Conservation (phyloP, 768 basidiomycete genomes). For the Lactarius hengduanensis region DNA sequence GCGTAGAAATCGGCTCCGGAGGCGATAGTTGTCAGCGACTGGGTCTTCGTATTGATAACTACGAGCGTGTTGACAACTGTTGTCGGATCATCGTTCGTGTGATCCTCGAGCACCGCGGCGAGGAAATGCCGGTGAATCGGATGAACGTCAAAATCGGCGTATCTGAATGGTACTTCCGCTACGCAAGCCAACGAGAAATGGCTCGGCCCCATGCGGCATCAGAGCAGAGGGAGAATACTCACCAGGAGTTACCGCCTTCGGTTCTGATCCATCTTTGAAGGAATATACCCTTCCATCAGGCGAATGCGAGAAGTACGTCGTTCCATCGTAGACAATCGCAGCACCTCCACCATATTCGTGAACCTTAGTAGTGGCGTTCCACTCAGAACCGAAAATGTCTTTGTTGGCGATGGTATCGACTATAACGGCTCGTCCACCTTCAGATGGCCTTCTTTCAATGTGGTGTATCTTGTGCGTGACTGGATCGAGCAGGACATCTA, state of each 20-base stretch:
- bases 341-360: slow-evolving; percentile 74
- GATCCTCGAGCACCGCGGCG: slow-evolving; percentile 68
- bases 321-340: slow-evolving; percentile 49
- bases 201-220: neutral
- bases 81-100: slow-evolving; percentile 52
- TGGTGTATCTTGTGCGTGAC: slow-evolving; percentile 48
- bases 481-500: slow-evolving; percentile 55
- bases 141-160: slow-evolving; percentile 60
- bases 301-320: slow-evolving; percentile 59
- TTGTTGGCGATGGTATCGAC: slow-evolving; percentile 48
- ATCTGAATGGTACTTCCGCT: slow-evolving; percentile 52
- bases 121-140: slow-evolving; percentile 53
- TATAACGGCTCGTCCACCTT: slow-evolving; percentile 55
- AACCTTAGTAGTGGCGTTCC: slow-evolving; percentile 57
- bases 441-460: slow-evolving; percentile 57
- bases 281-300: slow-evolving; percentile 54
- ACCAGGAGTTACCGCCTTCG: slow-evolving; percentile 63
- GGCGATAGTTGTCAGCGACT: slow-evolving; percentile 46
- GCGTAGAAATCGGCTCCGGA: slow-evolving; percentile 73
- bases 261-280: slow-evolving; percentile 35
- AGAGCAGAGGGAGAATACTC: slow-evolving; percentile 16
- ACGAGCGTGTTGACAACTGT: slow-evolving; percentile 57
- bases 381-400: slow-evolving; percentile 55
- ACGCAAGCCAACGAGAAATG: neutral
- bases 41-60: slow-evolving; percentile 49